Evolutionary conservation across 805 yeast species (phyloP).

Genomic region (Cyberlindnera misumaiensis): DNA sequence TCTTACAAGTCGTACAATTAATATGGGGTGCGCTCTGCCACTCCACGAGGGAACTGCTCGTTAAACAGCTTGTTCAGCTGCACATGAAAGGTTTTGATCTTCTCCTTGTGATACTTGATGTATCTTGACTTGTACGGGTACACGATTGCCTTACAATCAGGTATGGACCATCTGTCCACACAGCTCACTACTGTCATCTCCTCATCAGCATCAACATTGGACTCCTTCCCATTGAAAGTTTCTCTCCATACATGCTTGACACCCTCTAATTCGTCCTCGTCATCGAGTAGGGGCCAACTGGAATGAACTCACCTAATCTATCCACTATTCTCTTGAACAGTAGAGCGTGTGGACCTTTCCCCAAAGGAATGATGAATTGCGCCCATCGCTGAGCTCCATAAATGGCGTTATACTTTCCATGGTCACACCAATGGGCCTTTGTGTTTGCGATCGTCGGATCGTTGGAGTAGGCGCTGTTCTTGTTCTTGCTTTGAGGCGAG

Average conservation of each 20-base stretch:
- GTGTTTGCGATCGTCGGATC: constrained; percentile 4
- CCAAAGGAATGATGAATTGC: constrained; percentile 11
- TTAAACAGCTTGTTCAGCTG: constrained; percentile 5
- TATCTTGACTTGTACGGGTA: constrained; percentile 13
- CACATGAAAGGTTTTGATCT: constrained; percentile 9
- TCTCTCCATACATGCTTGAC: constrained; percentile 7
- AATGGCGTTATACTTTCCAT: constrained; percentile 3
- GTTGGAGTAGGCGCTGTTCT: constrained; percentile 1
- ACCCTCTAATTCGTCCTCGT: constrained; percentile 11
- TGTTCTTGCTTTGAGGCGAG: not conserved
- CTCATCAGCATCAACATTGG: not conserved
- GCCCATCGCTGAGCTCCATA: constrained; percentile 9
- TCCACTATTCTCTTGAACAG: constrained; percentile 3
- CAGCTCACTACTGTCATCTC: constrained; percentile 7
- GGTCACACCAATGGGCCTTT: constrained; percentile 2
- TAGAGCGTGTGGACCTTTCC: constrained; percentile 9
- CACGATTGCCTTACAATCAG: constrained; percentile 8
- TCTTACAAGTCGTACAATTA: constrained; percentile 12
- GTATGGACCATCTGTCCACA: constrained; percentile 13
- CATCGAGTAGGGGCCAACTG: constrained; percentile 11
- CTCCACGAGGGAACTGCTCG: constrained; percentile 2
- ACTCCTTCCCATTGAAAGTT: constrained; percentile 6
- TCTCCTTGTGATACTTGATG: constrained; percentile 7
- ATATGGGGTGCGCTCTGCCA: constrained; percentile 4
- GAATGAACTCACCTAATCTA: constrained; percentile 4